Base-by-base conservation (phyloP, 169 alveolate species). In the Cryptosporidium baileyi region DNA sequence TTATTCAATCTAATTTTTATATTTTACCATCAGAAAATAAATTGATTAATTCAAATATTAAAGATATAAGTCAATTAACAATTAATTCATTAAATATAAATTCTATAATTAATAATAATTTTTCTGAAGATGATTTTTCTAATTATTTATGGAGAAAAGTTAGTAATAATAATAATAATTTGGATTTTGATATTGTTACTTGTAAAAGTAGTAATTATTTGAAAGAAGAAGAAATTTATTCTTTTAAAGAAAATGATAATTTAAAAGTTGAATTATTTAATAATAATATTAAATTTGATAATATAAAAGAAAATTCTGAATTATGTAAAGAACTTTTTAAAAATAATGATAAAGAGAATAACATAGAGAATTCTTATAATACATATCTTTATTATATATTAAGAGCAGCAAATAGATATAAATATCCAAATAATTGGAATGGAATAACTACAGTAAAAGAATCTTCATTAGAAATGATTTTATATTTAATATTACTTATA, bases 341-440 rank as follows among this genome's bases (percentile, higher is more conserved):
- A 38, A 24, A 24, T 17, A 13, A 15, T 5, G 15, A 43, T 43
- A 43, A 38, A 24, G 59, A 3, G 32, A 11, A n/a, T 8, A 32
- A 6, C 34, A 24, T 30, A 4, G 67, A 38, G 34, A 45, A 74
- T n/a, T 24, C 47, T 0, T 74, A 74, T 60, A n/a, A 57, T n/a
- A 74, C 85, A 13, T 24, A 38, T 57, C 26, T 57, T 57, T 74
- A 51, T 24, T 74, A 74, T 36, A 74, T 74, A 38, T 19, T 74
- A 11, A 54, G 54, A 26, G 85, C 85, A 24, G 85, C 85, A 8
- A 74, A 74, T 43, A 74, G 57, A 17, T 54, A 36, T 11, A 74
- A 32, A 41, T 57, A 54, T 24, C 67, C 74, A 36, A 54, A 74
- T 9, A 54, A 74, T 11, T 54, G 67, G 67, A 13, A 17, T 22